Evolutionary conservation across 2,329 filamentous ascomycete genomes (phyloP).

Genomic region (Immersiporthe knoxdaviesiana): DNA sequence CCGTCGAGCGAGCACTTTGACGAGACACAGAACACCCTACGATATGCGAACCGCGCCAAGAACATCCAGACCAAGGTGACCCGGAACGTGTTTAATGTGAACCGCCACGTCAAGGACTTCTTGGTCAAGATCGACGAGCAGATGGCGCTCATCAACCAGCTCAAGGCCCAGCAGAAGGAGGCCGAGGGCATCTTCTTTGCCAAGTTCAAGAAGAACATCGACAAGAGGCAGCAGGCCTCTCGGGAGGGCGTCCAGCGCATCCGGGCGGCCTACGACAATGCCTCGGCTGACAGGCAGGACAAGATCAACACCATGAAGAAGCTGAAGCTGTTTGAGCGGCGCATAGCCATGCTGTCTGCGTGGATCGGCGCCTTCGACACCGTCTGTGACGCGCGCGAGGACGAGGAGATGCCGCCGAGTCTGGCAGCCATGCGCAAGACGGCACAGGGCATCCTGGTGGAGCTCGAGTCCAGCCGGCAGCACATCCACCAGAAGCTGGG

Average conservation of each 20-base stretch:
- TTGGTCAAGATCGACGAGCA: conserved; percentile 99
- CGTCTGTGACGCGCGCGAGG: conserved; percentile 72
- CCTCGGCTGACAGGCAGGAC: conserved; percentile 75
- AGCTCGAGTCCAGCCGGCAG: conserved; percentile 87
- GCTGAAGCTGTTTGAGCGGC: conserved; percentile 78
- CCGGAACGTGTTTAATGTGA: conserved; percentile 98
- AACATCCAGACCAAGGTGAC: conserved; percentile 99
- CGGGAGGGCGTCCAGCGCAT: conserved; percentile 81
- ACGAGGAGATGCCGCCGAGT: conserved; percentile 70
- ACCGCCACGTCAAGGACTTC: conserved; percentile 98
- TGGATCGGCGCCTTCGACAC: conserved; percentile 93
- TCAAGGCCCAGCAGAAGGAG: conserved; percentile 91
- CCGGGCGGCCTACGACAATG: conserved; percentile 81
- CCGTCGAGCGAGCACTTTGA: conserved; percentile 97
- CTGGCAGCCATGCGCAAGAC: conserved; percentile 81
- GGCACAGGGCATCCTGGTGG: conserved; percentile 83
- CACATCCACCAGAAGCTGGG: conserved; percentile 85
- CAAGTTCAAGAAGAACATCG: conserved; percentile 89
- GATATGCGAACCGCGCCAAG: conserved; percentile 97
- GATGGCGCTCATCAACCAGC: conserved; percentile 93
- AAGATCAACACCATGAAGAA: conserved; percentile 80
- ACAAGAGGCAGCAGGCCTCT: conserved; percentile 77
- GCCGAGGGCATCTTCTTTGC: conserved; percentile 78
- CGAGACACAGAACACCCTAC: conserved; percentile 95
- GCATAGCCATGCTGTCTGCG: conserved; percentile 82